A percentile compares a stretch with the other conserved stretches of the same genome.
Conservation (phyloP, 495 filamentous ascomycete genomes). For the Neurospora sp. region DNA sequence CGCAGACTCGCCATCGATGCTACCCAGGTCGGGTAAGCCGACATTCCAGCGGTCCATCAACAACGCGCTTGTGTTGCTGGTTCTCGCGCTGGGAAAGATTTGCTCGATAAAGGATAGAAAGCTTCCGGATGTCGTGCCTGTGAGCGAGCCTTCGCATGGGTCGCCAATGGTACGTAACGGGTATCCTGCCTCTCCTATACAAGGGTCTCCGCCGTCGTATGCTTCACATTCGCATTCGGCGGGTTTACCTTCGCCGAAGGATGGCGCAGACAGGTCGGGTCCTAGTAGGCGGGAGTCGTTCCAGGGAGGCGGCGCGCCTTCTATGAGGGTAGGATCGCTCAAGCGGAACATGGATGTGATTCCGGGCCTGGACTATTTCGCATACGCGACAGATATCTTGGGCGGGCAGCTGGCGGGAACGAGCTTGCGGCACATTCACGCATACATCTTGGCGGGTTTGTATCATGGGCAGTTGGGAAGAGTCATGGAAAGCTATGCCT, state of each 20-base stretch:
- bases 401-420: slow-evolving; percentile 70
- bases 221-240: slow-evolving; percentile 28
- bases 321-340: slow-evolving; percentile 15
- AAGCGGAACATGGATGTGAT: slow-evolving; percentile 74
- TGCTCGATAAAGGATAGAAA: slow-evolving; percentile 50
- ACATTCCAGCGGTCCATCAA: slow-evolving; percentile 47
- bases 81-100: slow-evolving; percentile 80
- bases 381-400: slow-evolving; percentile 76
- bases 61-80: slow-evolving; percentile 69
- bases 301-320: slow-evolving; percentile 23
- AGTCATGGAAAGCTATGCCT: slow-evolving; percentile 81
- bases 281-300: slow-evolving; percentile 35
- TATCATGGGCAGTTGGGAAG: slow-evolving; percentile 83
- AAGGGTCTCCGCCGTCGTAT: slow-evolving; percentile 38
- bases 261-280: slow-evolving; percentile 27
- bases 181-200: slow-evolving; percentile 32
- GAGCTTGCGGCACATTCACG: slow-evolving; percentile 72
- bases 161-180: slow-evolving; percentile 42
- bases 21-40: slow-evolving; percentile 29
- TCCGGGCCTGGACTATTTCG: slow-evolving; percentile 82
- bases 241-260: slow-evolving; percentile 38
- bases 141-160: slow-evolving; percentile 29
- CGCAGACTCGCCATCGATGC: slow-evolving; percentile 20
- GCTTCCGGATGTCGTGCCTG: slow-evolving; percentile 50
- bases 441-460: slow-evolving; percentile 74